These are phyloP conservation scores for Fusarium sp. DNA, from an alignment of 2,329 filamentous ascomycete species.

Conservation along the genomic window DNA sequence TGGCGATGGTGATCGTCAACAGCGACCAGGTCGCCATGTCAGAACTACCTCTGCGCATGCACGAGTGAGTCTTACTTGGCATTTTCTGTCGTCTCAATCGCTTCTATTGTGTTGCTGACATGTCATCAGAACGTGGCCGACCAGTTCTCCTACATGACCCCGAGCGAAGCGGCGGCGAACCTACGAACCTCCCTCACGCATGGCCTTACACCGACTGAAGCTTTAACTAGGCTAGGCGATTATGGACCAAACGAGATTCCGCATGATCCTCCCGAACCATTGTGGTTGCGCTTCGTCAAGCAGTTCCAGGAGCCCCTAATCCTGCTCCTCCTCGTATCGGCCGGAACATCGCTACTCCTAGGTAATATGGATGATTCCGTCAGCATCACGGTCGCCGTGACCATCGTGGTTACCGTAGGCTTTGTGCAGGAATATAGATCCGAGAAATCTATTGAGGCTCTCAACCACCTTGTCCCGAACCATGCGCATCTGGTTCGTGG, in stretches of 20 bases:
- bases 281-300: conserved; percentile 95
- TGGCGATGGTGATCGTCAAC: conserved; percentile 42
- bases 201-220: conserved; percentile 85
- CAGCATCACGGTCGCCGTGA: conserved; percentile 95
- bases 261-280: conserved; percentile 90
- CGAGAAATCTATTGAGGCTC: conserved; percentile 94
- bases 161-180: conserved; percentile 80
- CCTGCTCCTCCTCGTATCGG: conserved; percentile 88
- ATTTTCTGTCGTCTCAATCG: background rate
- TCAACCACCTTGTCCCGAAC: conserved; percentile 94
- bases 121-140: conserved; percentile 64
- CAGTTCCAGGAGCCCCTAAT: conserved; percentile 98
- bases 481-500: conserved; percentile 92
- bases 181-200: conserved; percentile 85
- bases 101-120: conserved; percentile 22
- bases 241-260: conserved; percentile 95
- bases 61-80: conserved; percentile 55
- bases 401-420: conserved; percentile 94
- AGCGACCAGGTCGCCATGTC: conserved; percentile 51
- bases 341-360: conserved; percentile 87
- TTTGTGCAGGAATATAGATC: conserved; percentile 98
- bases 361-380: conserved; percentile 95
- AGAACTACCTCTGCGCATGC: conserved; percentile 68
- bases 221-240: conserved; percentile 80
- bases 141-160: conserved; percentile 75